Percentiles rank a stretch among this genome's conserved stretches.
Evolutionary conservation across 2,329 filamentous ascomycete species (phyloP).

Genomic region (Chaetothyriales sp.): DNA sequence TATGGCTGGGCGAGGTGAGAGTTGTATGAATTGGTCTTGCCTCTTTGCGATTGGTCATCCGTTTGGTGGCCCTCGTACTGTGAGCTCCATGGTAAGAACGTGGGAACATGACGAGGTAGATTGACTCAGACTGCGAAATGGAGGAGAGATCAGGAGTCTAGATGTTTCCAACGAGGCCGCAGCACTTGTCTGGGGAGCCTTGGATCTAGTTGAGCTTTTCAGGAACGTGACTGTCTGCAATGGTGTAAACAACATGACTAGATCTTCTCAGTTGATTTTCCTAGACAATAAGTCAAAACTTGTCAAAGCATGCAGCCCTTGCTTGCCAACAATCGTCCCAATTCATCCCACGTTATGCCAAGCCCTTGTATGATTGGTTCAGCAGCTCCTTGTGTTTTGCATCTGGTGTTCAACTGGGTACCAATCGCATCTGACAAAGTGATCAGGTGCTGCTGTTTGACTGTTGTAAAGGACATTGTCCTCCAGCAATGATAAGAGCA

Average conservation of each 20-base stretch:
- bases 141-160: neutral
- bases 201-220: neutral
- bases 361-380: neutral
- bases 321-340: neutral
- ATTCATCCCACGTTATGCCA: neutral
- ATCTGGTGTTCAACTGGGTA: neutral
- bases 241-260: neutral
- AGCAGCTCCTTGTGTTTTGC: neutral
- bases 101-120: neutral
- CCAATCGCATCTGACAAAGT: neutral
- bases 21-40: neutral
- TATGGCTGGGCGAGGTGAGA: neutral
- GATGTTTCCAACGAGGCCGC: neutral
- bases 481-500: too few relatives aligned
- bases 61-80: neutral
- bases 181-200: neutral
- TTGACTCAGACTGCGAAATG: neutral
- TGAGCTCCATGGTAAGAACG: neutral
- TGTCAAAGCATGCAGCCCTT: neutral
- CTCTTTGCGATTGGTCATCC: neutral
- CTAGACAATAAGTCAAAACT: neutral
- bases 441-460: neutral
- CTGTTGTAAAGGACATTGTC: neutral
- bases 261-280: neutral
- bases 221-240: neutral